phyloP scores from a whole-genome alignment of 768 basidiomycete species.

The Russula dissimulans region DNA sequence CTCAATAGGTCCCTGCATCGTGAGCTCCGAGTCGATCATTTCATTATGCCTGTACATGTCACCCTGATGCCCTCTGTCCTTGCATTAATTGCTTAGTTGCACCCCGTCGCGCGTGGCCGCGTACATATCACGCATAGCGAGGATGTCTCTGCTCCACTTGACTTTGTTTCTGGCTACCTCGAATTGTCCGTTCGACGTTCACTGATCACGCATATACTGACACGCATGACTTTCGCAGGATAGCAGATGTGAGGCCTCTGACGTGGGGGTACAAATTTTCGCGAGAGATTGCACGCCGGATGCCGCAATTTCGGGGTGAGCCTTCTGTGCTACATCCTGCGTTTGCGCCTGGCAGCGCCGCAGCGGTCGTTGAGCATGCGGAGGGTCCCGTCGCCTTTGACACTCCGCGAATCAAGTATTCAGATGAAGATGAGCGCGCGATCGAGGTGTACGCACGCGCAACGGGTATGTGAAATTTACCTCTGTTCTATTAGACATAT shows the following conservation, averaged over 20 bases:
- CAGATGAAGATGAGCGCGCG: constrained; percentile 28
- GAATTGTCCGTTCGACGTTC: constrained; percentile 12
- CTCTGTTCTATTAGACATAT: neutral
- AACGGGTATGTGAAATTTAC: neutral
- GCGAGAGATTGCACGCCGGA: constrained; percentile 48
- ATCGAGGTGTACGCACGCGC: constrained; percentile 25
- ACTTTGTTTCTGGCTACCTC: constrained; percentile 23
- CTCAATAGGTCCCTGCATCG: constrained; percentile 4
- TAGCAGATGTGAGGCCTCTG: constrained; percentile 33
- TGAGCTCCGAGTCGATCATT: neutral
- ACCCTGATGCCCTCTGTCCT: neutral
- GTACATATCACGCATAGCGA: constrained; percentile 20
- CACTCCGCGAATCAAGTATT: constrained; percentile 27
- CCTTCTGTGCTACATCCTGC: constrained; percentile 22
- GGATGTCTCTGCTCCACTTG: constrained; percentile 19
- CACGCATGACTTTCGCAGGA: neutral
- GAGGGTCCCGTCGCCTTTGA: constrained; percentile 22
- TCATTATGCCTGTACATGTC: neutral
- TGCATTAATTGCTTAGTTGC: neutral
- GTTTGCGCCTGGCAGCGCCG: constrained; percentile 26
- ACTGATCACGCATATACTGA: neutral
- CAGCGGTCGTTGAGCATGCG: constrained; percentile 15
- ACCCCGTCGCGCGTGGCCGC: constrained; percentile 21
- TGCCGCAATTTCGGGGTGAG: constrained; percentile 35
- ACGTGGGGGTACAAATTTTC: constrained; percentile 46